Evolutionary conservation across 495 filamentous ascomycete species (phyloP), one percentile per base, ranked within the genome.

Genomic region (Cenococcum geophilum): DNA sequence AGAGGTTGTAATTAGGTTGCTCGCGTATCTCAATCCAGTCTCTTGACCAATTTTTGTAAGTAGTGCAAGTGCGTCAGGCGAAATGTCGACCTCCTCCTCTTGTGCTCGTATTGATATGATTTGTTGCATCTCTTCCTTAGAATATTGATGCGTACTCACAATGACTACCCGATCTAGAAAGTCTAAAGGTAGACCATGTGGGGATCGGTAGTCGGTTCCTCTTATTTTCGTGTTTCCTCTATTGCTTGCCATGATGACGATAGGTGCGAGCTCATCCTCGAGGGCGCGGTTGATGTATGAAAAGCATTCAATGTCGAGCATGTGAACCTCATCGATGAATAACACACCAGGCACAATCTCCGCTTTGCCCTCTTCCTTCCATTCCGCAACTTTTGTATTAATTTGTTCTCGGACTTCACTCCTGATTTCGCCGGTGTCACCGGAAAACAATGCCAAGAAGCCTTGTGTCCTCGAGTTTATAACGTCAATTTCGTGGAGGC

Each of bases 191-290:
- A 99, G 76, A 1, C 93, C 93, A 73, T 97, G 93, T 1, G 93
- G 92, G 59, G 87, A 89, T 59, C 83, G 86, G 75, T 96, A 93
- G 66, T 86, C 89, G 35, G 95, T 99, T 35, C 95, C 93, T 11
- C 95, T 82, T 66, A 99, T 96, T 52, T 84, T 82, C n/a, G 92
- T 86, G 68, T 91, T 83, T 56, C 93, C 93, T 34, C 93, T 82
- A 75, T 99, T 99, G 80, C 88, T 93, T n/a, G 93, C 93, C 91
- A 99, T 97, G 75, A 99, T 97, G 73, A 99, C 92, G 69, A 99
- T 93, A 35, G 93, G 93, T 1, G 92, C 89, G 18, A 99, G 81
- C 64, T 96, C 91, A 22, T 87, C 87, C 72, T 99, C 93, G 22
- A 97, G 80, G 5, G 93, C 93, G 27, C 95, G 88, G 79, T 99